phyloP scores from a whole-genome alignment of 2,329 filamentous ascomycete species.

The Nannizziopsis barbatae region DNA sequence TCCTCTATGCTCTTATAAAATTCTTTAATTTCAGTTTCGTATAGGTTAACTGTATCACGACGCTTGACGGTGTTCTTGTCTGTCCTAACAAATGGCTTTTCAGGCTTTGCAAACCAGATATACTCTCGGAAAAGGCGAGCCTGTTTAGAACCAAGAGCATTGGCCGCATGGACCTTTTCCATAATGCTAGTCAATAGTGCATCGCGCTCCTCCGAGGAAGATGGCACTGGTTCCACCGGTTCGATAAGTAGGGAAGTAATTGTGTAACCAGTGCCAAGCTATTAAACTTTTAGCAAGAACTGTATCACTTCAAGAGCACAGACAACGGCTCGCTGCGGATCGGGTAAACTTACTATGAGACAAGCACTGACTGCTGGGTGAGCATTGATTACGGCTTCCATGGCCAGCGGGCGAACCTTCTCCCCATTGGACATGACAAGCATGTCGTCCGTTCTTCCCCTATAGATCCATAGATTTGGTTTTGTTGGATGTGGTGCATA shows the following conservation, averaged over 20 bases:
- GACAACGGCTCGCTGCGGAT: no score
- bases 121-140: neutral
- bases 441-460: constrained; percentile 4
- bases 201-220: no score
- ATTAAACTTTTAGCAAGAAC: no score
- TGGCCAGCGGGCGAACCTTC: neutral
- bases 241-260: no score
- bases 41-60: neutral
- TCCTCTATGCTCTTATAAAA: neutral
- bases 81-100: constrained; percentile 1
- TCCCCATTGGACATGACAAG: constrained; percentile 4
- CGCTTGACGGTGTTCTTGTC: constrained; percentile 2
- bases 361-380: neutral
- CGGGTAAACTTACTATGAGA: no score
- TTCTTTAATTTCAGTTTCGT: neutral
- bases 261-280: no score
- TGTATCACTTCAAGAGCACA: no score
- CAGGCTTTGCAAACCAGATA: constrained; percentile 2
- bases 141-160: neutral
- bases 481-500: neutral
- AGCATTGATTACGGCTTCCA: neutral
- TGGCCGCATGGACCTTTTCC: neutral
- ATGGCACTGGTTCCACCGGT: no score
- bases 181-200: no score
- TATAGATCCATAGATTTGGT: constrained; percentile 1